Evolutionary conservation across 2,329 filamentous ascomycete genomes (phyloP).

Genomic region (Penicillium sp.): DNA sequence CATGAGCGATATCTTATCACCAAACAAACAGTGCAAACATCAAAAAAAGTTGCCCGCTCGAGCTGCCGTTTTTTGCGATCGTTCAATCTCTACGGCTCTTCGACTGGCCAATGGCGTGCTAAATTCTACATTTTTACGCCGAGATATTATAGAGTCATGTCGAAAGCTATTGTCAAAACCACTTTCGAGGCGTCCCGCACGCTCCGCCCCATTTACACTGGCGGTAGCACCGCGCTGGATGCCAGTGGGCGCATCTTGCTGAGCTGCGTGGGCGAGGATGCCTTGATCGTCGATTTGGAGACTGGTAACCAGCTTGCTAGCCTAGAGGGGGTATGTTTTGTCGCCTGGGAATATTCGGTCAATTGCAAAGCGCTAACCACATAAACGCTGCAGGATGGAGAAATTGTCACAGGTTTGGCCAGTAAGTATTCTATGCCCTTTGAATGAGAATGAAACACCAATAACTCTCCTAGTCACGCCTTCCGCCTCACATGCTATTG

Average conservation of each 20-base stretch:
- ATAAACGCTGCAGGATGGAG: slow-evolving; percentile 60
- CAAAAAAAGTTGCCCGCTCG: slow-evolving; percentile 38
- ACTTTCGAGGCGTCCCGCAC: slow-evolving; percentile 83
- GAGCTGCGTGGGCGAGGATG: slow-evolving; percentile 89
- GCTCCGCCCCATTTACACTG: slow-evolving; percentile 90
- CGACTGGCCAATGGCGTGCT: slow-evolving; percentile 18
- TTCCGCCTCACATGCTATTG: slow-evolving; percentile 78
- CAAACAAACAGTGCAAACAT: slow-evolving; percentile 35
- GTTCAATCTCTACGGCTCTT: slow-evolving; percentile 12
- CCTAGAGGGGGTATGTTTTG: slow-evolving; percentile 73
- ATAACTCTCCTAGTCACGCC: slow-evolving; percentile 65
- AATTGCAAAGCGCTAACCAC: slow-evolving; percentile 16
- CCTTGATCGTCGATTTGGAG: slow-evolving; percentile 76
- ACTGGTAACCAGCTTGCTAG: slow-evolving; percentile 78
- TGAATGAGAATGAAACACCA: slow-evolving; percentile 1
- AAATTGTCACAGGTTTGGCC: slow-evolving; percentile 46
- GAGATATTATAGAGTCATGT: slow-evolving; percentile 34
- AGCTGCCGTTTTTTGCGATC: slow-evolving; percentile 21
- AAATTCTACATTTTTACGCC: slow-evolving; percentile 9
- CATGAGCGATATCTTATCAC: slow-evolving; percentile 34
- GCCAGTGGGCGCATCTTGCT: slow-evolving; percentile 77
- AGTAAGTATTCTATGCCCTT: slow-evolving; percentile 30
- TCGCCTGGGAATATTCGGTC: slow-evolving; percentile 13
- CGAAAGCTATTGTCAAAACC: slow-evolving; percentile 66
- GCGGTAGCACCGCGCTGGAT: slow-evolving; percentile 81